Evolutionary conservation across 148 eudicot genomes (phyloP).

Genomic region (Polygonum aviculare): DNA sequence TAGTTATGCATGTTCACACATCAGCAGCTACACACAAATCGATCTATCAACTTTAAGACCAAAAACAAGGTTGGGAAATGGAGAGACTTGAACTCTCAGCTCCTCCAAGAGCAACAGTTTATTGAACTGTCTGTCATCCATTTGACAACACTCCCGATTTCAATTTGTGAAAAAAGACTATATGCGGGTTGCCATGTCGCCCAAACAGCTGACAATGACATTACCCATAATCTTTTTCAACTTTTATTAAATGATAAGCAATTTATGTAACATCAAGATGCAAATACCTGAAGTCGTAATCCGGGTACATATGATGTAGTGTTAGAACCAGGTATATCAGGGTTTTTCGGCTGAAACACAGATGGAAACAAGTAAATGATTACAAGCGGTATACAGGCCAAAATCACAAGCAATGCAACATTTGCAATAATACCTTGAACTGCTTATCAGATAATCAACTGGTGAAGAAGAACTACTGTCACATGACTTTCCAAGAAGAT

Average conservation of each 20-base stretch:
- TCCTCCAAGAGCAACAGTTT: constrained; percentile 93
- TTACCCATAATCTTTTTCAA: constrained; percentile 86
- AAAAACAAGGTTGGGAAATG: constrained; percentile 66
- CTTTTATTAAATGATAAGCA: neutral
- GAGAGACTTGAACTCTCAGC: constrained; percentile 99
- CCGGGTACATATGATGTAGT: constrained; percentile 88
- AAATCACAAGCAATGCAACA: neutral
- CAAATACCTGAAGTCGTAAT: constrained; percentile 94
- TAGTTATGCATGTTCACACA: constrained; percentile 7
- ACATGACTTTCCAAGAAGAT: constrained; percentile 71
- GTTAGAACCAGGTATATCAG: constrained; percentile 84
- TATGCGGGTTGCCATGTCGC: constrained; percentile 97
- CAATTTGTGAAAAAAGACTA: constrained; percentile 44
- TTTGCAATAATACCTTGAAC: constrained; percentile 46
- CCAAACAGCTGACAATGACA: constrained; percentile 93
- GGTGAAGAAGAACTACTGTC: constrained; percentile 76
- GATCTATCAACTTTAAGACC: constrained; percentile 6
- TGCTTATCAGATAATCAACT: constrained; percentile 56
- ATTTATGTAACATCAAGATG: constrained; percentile 10
- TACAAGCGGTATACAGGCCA: neutral
- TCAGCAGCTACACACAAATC: neutral
- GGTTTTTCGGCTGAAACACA: constrained; percentile 69
- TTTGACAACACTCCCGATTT: constrained; percentile 97
- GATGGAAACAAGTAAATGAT: constrained; percentile 16
- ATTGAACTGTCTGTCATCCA: constrained; percentile 91